Evolutionary conservation across 352 stramenopile genomes (phyloP).

Genomic region (Pythium coloratum): DNA sequence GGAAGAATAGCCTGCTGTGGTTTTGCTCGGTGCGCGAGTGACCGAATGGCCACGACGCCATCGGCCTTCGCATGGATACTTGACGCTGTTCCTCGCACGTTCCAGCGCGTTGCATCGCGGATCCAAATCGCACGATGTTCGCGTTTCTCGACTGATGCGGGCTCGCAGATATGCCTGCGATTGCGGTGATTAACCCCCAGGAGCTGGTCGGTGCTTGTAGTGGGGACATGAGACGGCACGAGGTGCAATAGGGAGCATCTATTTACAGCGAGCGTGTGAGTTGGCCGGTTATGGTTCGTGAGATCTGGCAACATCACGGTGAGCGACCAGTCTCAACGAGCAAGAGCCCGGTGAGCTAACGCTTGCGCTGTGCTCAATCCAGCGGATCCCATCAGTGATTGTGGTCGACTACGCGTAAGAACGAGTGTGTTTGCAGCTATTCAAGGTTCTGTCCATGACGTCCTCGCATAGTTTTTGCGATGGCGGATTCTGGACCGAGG

Average conservation of each 20-base stretch:
- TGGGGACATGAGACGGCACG: neutral
- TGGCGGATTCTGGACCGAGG: slow-evolving; percentile 6
- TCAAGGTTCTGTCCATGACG: neutral
- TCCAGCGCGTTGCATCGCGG: slow-evolving; percentile 4
- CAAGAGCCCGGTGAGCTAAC: neutral
- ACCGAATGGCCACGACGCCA: neutral
- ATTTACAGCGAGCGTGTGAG: neutral
- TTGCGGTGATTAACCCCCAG: neutral
- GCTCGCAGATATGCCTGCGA: neutral
- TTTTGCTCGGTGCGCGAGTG: neutral
- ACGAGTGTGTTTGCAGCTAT: neutral
- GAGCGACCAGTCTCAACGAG: neutral
- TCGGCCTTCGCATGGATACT: slow-evolving; percentile 22
- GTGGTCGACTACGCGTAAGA: neutral
- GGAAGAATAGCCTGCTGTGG: neutral
- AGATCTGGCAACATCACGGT: neutral
- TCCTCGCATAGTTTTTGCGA: neutral
- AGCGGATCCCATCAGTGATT: slow-evolving; percentile 1
- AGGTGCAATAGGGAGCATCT: neutral
- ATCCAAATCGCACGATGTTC: neutral
- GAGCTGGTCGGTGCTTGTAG: neutral
- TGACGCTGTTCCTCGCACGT: slow-evolving; percentile 2
- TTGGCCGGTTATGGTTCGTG: neutral
- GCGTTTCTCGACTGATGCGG: neutral
- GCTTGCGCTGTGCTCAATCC: neutral